Base-by-base conservation (phyloP, 257 asterid species). In the Rhazya stricta region DNA sequence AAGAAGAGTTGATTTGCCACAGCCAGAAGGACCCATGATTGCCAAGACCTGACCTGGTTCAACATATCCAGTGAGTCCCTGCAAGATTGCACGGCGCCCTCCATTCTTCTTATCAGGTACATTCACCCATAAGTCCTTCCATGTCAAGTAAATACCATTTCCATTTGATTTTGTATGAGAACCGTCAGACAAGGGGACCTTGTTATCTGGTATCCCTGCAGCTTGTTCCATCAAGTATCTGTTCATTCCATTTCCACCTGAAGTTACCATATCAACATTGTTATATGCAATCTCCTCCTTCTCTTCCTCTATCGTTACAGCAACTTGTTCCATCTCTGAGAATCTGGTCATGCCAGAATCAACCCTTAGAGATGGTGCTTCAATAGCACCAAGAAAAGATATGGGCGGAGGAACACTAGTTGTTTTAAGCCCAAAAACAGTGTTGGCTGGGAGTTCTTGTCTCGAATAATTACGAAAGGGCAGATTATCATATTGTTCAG, bases 11-110 rank as follows among this genome's bases (percentile, higher is more conserved):
- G 94, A 89, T 76, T 89, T 89, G 48, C 94, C 94, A 60, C 83
- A 85, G 1, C 94, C 94, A 2, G 94, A 89, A 60, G 94, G 94
- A 18, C 94, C 94, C 94, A 89, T 89, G 67, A 89, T 60, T 42
- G 90, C 91, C 71, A 87, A 75, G 1, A 83, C 83, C 69, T 83
- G 70, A 6, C 91, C 94, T 9, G 94, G 88, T 46, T 50, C 77
- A 9, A 80, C 91, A 76, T 85, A 87, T 3, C 94, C 94, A 23
- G 85, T 85, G 23, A 86, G 62, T 23, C 87, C 93, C 30, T 81
- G 79, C 80, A 88, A 74, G 9, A 88, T 84, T 4, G 87, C 78
- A 69, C 85, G 83, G 30, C 86, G 84, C 2, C 69, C 83, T 8
- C 78, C 69, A 41, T 69, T 65, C 43, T 72, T 69, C 70, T 80